A percentile compares a stretch with the other conserved stretches of the same genome.
Evolutionary conservation across 306 rosid species (phyloP).

Genomic region (Hippophae tibetana): DNA sequence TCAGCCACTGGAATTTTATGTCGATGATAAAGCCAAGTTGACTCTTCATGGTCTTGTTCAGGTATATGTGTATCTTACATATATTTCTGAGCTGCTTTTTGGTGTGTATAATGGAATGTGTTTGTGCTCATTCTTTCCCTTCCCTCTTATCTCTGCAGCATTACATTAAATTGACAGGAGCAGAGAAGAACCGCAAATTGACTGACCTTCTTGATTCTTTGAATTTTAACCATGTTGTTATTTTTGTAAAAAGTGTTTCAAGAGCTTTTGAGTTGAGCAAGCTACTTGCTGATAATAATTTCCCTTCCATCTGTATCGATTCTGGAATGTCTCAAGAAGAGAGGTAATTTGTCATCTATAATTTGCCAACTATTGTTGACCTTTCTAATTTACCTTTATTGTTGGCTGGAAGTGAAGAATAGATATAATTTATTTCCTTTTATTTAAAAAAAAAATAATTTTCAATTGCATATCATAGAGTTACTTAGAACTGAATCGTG

Average conservation of each 20-base stretch:
- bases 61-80: conserved; percentile 25
- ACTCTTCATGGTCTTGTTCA: conserved; percentile 98
- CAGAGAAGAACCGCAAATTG: conserved; percentile 89
- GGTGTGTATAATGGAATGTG: background rate
- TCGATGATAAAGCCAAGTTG: conserved; percentile 95
- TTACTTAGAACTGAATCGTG: too few relatives aligned
- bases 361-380: too few relatives aligned
- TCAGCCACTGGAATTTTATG: conserved; percentile 99
- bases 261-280: conserved; percentile 98
- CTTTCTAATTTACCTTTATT: too few relatives aligned
- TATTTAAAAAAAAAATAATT: too few relatives aligned
- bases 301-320: conserved; percentile 94
- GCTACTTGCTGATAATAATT: conserved; percentile 88
- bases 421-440: too few relatives aligned
- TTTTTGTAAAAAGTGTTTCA: conserved; percentile 90
- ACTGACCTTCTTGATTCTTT: conserved; percentile 95
- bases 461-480: too few relatives aligned
- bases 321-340: conserved; percentile 99
- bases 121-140: background rate
- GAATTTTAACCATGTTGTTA: conserved; percentile 94
- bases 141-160: conserved; percentile 47
- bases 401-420: too few relatives aligned
- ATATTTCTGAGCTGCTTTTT: background rate
- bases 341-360: conserved; percentile 40
- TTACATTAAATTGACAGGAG: conserved; percentile 95